phyloP scores from a whole-genome alignment of 495 filamentous ascomycete genomes.

The Penicillium pancosmium region DNA sequence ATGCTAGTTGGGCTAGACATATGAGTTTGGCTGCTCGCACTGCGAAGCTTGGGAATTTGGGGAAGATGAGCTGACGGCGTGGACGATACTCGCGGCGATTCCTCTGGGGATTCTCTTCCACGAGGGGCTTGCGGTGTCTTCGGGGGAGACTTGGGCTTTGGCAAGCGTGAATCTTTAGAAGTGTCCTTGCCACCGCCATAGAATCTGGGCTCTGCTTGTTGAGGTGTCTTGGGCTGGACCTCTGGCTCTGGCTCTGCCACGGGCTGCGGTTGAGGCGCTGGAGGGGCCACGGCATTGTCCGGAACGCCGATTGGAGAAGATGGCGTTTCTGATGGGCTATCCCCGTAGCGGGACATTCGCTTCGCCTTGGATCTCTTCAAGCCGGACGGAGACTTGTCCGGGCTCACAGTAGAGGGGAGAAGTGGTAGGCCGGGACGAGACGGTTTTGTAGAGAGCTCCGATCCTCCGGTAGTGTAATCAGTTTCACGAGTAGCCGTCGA shows the following conservation, averaged over 20 bases:
- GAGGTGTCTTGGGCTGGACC: background rate
- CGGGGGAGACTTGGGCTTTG: slow-evolving; percentile 19
- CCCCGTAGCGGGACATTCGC: slow-evolving; percentile 47
- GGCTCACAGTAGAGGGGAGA: slow-evolving; percentile 33
- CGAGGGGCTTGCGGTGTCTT: slow-evolving; percentile 35
- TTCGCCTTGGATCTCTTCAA: slow-evolving; percentile 61
- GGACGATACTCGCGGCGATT: slow-evolving; percentile 55
- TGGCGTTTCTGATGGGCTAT: slow-evolving; percentile 35
- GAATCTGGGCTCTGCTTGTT: slow-evolving; percentile 23
- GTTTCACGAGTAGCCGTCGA: slow-evolving; percentile 43
- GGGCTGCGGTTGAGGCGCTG: slow-evolving; percentile 6
- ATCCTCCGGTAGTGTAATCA: slow-evolving; percentile 35
- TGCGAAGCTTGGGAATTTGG: slow-evolving; percentile 57
- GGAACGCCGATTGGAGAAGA: slow-evolving; percentile 23
- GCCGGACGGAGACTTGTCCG: slow-evolving; percentile 35
- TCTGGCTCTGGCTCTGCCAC: background rate
- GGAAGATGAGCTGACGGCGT: slow-evolving; percentile 60
- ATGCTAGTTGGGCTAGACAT: slow-evolving; percentile 25
- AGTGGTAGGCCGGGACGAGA: slow-evolving; percentile 25
- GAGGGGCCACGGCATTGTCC: slow-evolving; percentile 8
- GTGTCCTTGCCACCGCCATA: slow-evolving; percentile 26
- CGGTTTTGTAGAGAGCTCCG: slow-evolving; percentile 29
- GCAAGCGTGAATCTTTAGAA: slow-evolving; percentile 11
- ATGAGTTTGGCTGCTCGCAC: slow-evolving; percentile 42
- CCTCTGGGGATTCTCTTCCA: slow-evolving; percentile 26